Base-by-base conservation (phyloP, 805 yeast species). In the Wickerhamiella bombiphila region DNA sequence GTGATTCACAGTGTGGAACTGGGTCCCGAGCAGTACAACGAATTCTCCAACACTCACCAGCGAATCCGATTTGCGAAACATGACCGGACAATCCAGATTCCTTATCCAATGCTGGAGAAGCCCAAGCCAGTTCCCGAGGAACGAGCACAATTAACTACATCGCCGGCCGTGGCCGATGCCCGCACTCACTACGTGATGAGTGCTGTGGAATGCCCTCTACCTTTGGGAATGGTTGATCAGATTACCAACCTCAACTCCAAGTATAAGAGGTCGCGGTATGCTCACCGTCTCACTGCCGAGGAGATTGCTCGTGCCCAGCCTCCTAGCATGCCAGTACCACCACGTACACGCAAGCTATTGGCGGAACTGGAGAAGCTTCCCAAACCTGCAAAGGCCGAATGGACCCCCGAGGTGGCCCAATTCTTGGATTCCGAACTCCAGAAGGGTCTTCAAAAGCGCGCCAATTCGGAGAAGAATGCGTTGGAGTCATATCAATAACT, bases 71-170 rank as follows among this genome's bases (percentile, higher is more conserved):
- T 73, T 48, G 82, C 86, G 19, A 70, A 69, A 45, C 75, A 80
- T 47, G 76, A 78, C 49, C 72, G 69, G 30, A 69, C 73, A 37
- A 62, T 82, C 37, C 70, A 74, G 18, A 75, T 86, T 36, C 96
- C 96, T 38, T 88, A 94, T 93, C 95, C 95, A 28, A 69, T 71
- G 48, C 86, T 91, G 1, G 73, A 66, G 24, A 55, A 56, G 17
- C 47, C 54, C 5, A 46, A 57, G 42, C 60, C 64, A 0, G 45
- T 36, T 2, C 37, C 20, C 8, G 38, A 26, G 15, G 41, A 35
- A 24, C 39, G 37, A 22, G 76, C 74, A 36, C 60, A 54, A 22
- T 63, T 71, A 45, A 70, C 76, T 3, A 80, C 93, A 1, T 54
- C 58, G 4, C 67, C 69, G 21, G 70, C 64, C 7, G 58, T 62